Base-by-base conservation (phyloP, 805 yeast species). In the Nakazawaea wickerhamii region DNA sequence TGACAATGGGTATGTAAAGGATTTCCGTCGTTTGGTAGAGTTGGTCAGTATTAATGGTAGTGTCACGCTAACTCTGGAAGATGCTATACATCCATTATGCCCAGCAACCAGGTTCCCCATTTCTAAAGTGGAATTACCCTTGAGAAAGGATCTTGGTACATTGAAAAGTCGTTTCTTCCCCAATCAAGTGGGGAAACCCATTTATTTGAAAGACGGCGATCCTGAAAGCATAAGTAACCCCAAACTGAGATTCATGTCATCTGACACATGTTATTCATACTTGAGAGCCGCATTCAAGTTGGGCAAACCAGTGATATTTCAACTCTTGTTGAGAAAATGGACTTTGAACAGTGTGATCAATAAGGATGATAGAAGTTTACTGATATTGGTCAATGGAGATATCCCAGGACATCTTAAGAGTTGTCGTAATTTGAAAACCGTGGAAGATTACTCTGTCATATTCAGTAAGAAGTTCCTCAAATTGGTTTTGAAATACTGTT, bases 401-500 rank as follows among this genome's bases (percentile, higher is more conserved):
- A 4, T 35, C 9, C 21, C 22, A 21, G 8, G 4, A 3, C n/a
- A 21, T 14, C 19, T 6, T 4, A 27, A 30, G 19, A 27, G 20
- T 5, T 30, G 9, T 25, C 6, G n/a, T 15, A 41, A 41, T 25
- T 25, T 41, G 21, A 10, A 23, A 25, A 21, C 40, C 6, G 44
- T 41, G 5, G 36, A 30, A 13, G 40, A 36, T 19, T 41, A 23
- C 18, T 21, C 40, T 9, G 4, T 41, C 7, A 15, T 41, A 20
- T 41, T 36, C 37, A 30, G 15, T 17, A 36, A 41, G 19, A 19
- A 31, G 13, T 17, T 41, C 14, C 5, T 41, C 17, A 41, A 41
- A 31, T 17, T 36, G 26, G 18, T 41, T 7, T 36, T 41, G 37
- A 41, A 41, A 25, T 36, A 30, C 17, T 36, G 44, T 14, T 41